Evolutionary conservation across 2,329 filamentous ascomycete species (phyloP).

Genomic region (Zymoseptoria tritici): DNA sequence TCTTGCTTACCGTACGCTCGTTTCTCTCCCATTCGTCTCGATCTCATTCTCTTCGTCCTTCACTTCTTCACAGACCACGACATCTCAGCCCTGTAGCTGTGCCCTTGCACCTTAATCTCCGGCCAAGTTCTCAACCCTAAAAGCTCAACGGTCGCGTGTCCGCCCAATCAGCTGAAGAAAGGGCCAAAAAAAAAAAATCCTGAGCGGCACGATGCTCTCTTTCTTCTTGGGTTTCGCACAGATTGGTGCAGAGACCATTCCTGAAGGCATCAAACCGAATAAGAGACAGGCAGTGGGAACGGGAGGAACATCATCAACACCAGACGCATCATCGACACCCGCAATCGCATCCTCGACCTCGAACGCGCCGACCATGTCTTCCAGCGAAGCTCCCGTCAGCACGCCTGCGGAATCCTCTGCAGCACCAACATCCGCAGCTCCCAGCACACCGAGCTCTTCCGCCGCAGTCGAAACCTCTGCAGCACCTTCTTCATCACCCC

Average conservation of each 20-base stretch:
- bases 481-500: slow-evolving; percentile 1
- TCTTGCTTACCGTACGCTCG: not conserved
- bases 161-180: not conserved
- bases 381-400: not conserved
- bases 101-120: not conserved
- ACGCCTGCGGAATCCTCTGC: not conserved
- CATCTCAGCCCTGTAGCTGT: not conserved
- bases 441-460: slow-evolving; percentile 9
- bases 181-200: slow-evolving; percentile 1
- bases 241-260: slow-evolving; percentile 24
- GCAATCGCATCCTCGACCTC: slow-evolving; percentile 8
- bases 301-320: slow-evolving; percentile 10
- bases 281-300: slow-evolving; percentile 29
- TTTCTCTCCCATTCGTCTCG: not conserved
- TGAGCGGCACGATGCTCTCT: slow-evolving; percentile 21
- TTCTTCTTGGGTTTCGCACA: slow-evolving; percentile 26
- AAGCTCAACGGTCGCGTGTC: not conserved
- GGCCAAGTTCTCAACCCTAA: not conserved
- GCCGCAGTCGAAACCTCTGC: slow-evolving; percentile 6
- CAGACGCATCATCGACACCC: slow-evolving; percentile 9
- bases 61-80: not conserved
- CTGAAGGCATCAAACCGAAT: slow-evolving; percentile 27
- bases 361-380: slow-evolving; percentile 1
- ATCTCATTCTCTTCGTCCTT: not conserved
- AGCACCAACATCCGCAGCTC: not conserved